phyloP scores from a whole-genome alignment of 1,284 basidiomycete species.

The Coniferiporia sulphurascens region DNA sequence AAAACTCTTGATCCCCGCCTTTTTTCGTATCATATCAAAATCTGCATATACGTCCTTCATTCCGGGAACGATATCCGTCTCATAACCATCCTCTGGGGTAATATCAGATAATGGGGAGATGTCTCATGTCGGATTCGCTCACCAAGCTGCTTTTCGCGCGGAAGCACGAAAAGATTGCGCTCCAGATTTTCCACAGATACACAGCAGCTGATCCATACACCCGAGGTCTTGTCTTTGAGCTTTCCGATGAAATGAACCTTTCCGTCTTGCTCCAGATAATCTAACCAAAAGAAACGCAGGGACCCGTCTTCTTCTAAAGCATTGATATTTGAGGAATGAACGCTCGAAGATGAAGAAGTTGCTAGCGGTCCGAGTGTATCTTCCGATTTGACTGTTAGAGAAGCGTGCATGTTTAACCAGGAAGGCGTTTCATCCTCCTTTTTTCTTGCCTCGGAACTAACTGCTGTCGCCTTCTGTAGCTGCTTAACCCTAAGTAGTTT shows the following conservation, averaged over 20 bases:
- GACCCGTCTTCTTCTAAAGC: constrained; percentile 77
- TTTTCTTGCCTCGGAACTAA: constrained; percentile 30
- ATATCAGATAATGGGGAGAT: not conserved
- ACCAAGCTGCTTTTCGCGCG: constrained; percentile 65
- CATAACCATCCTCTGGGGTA: constrained; percentile 45
- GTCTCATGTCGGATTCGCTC: constrained; percentile 24
- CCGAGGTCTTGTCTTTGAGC: constrained; percentile 69
- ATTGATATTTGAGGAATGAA: constrained; percentile 43
- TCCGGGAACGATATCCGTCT: constrained; percentile 73
- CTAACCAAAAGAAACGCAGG: constrained; percentile 91
- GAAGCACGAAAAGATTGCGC: constrained; percentile 92
- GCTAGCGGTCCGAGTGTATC: constrained; percentile 48
- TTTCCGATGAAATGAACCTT: constrained; percentile 86
- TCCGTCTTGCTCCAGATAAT: constrained; percentile 81
- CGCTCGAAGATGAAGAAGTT: constrained; percentile 35
- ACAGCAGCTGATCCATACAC: constrained; percentile 80
- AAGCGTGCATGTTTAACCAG: constrained; percentile 77
- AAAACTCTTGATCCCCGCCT: constrained; percentile 75
- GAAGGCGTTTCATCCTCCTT: constrained; percentile 51
- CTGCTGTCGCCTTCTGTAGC: constrained; percentile 21
- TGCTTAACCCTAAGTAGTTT: constrained; percentile 21
- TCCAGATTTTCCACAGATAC: constrained; percentile 83
- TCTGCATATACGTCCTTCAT: constrained; percentile 77
- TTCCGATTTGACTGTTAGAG: constrained; percentile 51
- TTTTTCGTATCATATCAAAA: constrained; percentile 76